These are phyloP conservation scores for Chimonanthus praecox DNA, from an alignment of 164 flowering plant genomes.

Conservation along the genomic window DNA sequence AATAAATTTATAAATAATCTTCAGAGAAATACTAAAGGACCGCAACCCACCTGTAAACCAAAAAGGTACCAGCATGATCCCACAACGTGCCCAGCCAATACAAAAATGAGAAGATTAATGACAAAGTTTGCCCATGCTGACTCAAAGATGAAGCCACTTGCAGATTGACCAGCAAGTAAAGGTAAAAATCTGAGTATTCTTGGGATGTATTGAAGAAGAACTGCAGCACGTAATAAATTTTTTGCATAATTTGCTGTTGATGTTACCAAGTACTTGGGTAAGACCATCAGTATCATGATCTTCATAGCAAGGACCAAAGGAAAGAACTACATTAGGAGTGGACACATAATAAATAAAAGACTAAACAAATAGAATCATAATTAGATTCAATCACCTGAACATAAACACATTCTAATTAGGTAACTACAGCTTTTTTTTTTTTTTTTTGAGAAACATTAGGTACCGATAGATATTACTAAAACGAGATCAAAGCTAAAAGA, in stretches of 20 bases:
- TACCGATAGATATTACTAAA: neutral
- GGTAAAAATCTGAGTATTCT: constrained; percentile 68
- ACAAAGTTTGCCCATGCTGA: constrained; percentile 93
- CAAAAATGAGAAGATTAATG: constrained; percentile 77
- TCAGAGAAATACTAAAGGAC: neutral
- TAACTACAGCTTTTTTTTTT: too few relatives aligned
- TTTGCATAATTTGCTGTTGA: constrained; percentile 85
- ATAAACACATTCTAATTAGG: neutral
- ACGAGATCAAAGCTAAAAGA: neutral
- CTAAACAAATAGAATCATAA: neutral
- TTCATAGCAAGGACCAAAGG: constrained; percentile 20
- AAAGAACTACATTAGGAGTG: neutral
- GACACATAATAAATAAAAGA: neutral
- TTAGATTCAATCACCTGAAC: neutral
- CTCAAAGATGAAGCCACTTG: constrained; percentile 84
- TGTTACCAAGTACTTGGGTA: constrained; percentile 42
- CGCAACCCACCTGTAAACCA: constrained; percentile 67
- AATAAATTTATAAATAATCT: neutral
- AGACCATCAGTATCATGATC: constrained; percentile 51
- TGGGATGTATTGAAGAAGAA: constrained; percentile 80
- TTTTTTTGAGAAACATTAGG: too few relatives aligned
- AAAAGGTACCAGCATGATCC: constrained; percentile 91
- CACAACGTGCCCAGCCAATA: constrained; percentile 80
- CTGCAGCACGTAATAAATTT: constrained; percentile 59
- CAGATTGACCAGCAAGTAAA: constrained; percentile 66